Base-by-base conservation (phyloP, 202 grass and related monocot genomes). In the Hordeum pubiflorum region DNA sequence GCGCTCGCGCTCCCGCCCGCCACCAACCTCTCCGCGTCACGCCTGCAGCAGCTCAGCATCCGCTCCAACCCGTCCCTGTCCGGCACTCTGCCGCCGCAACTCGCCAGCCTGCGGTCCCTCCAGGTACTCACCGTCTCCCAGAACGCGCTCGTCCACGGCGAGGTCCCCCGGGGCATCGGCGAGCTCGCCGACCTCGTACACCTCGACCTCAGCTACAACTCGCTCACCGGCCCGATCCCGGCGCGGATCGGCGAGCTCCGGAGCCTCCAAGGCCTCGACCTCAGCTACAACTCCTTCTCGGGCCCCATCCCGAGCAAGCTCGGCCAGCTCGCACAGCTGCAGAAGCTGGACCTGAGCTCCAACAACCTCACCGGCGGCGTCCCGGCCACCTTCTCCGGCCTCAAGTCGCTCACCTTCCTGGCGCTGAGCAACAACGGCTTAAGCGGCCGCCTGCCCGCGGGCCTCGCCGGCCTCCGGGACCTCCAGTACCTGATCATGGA, bases 401-500 rank as follows among this genome's bases (percentile, higher is more conserved):
- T 99, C 0, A 83, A 4, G 0, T 71, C 80, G 0, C 90, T 99
- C 27, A 89, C 76, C 5, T 99, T 99, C 84, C 57, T 99, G 6
- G 92, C 96, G 5, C 32, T 99, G 4, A 93, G 92, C 80, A 90
- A 85, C 83, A 99, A 98, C 72, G 77, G 80, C 9, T 57, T 99
- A 0, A 86, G 82, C 37, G 96, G 96, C 20, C 76, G 80, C 10
- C 39, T 99, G 4, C 96, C 96, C 0, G 48, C 65, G 0, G 92
- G 96, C 3, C 68, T 98, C 3, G 79, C 74, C 7, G 65, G 32
- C 20, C 88, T 99, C 24, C 87, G 68, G 15, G 83, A 90, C 32
- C 90, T 99, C 1, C 92, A 99, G 79, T 99, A 91, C 76, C 86
- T 99, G 32, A 99, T 99, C 58, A 93, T 99, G 96, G 92, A 99